Evolutionary conservation across 1,139 yeast species (phyloP), one percentile per base, ranked within the genome.

Genomic region (Debaryomycetaceae sp.): DNA sequence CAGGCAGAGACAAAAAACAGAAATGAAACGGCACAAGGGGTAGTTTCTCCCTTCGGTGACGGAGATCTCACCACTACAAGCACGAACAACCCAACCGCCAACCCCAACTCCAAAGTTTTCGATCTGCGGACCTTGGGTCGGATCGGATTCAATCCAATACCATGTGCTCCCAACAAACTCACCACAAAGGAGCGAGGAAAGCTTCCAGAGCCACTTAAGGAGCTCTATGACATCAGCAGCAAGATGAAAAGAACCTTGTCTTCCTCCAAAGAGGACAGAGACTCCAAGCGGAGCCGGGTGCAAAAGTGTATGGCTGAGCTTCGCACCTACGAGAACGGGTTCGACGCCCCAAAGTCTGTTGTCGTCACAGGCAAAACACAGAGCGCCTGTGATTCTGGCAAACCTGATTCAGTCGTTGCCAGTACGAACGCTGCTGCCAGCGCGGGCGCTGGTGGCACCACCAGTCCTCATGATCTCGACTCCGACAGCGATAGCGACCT

Each of bases 141-240:
- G 31, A 61, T 78, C 35, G 84, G 84, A 2, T 78, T 74, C 54
- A 83, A 79, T 56, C 83, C 84, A 1, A 75, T 80, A 1, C 37
- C 37, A 14, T 48, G 39, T 24, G 48, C 43, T 35, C 24, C 42
- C 13, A 34, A 20, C 14, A n/a, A 54, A 54, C 37, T 55, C 57
- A 5, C 43, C 50, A 2, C 47, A 48, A 24, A 50, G 50, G 36
- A 47, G 52, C 36, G 49, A 46, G 6, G 53, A 54, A 34, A 35
- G 46, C 34, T 50, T 49, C 39, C 51, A 48, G 29, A 58, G 40
- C 50, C 31, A 2, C 49, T 45, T 33, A 52, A 58, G 37, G 71
- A 66, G 39, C 49, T 66, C 20, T 51, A 60, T 33, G 60, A 60
- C 24, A 46, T 66, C 20, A 62, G 68, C 40, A 47, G 42, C 31